Conservation (phyloP, 164 flowering plant genomes). For the Vitis cinerea region DNA sequence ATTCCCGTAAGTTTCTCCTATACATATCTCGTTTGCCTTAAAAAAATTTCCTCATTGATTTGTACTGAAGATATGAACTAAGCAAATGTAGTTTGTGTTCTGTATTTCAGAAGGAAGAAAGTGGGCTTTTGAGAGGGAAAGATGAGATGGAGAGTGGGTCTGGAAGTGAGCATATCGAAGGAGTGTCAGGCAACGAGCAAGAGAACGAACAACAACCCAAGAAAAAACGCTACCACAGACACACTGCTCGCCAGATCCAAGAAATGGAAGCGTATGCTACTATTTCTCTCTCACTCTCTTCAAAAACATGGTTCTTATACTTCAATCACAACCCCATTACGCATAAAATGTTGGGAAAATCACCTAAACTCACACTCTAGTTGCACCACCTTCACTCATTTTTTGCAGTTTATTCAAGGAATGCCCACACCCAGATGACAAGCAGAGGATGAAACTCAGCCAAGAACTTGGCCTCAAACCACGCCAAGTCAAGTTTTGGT, state of each 20-base stretch:
- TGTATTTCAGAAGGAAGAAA: slow-evolving; percentile 36
- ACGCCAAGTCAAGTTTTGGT: slow-evolving; percentile 97
- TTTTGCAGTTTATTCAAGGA: slow-evolving; percentile 71
- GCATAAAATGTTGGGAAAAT: too few species aligned
- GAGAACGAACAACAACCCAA: slow-evolving; percentile 49
- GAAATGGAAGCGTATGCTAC: slow-evolving; percentile 85
- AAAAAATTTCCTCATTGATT: neutral
- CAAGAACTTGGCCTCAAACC: slow-evolving; percentile 90
- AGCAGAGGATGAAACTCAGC: slow-evolving; percentile 80
- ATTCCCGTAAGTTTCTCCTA: slow-evolving; percentile 41
- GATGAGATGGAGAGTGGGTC: slow-evolving; percentile 81
- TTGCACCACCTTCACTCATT: neutral
- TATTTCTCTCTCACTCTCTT: slow-evolving; percentile 7
- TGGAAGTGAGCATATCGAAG: slow-evolving; percentile 75
- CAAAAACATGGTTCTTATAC: neutral
- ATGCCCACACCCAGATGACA: slow-evolving; percentile 95
- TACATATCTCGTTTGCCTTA: neutral
- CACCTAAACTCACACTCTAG: neutral
- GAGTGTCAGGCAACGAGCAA: slow-evolving; percentile 58
- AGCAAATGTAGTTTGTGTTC: neutral
- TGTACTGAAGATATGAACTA: neutral
- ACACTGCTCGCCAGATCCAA: slow-evolving; percentile 91
- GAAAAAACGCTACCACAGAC: slow-evolving; percentile 92
- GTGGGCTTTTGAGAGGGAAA: slow-evolving; percentile 33
- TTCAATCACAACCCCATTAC: too few species aligned